Evolutionary conservation across 352 stramenopile genomes (phyloP), one percentile per base, ranked within the genome.

Genomic region (Phytophthora nicotianae): DNA sequence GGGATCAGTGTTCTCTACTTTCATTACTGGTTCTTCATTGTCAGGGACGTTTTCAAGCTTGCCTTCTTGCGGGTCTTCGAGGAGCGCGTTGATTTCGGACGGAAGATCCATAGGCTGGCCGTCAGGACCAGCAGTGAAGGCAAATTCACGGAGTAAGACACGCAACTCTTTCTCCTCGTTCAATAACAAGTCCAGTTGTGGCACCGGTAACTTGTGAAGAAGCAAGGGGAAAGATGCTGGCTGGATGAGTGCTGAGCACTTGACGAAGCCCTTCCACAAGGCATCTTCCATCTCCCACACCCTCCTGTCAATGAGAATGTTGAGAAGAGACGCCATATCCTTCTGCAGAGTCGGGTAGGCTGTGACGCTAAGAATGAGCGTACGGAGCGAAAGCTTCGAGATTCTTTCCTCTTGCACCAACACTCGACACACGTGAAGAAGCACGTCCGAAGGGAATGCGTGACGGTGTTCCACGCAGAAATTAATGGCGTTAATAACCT

Each of bases 211-310:
- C 24, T 64, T 72, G 19, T 78, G 66, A 0, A 89, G 64, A n/a
- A 94, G 65, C 49, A 91, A 46, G 4, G 75, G 67, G 50, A 92
- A 89, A 45, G 81, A 91, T 56, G 81, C 77, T 27, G 85, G 85
- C 52, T 92, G 83, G 26, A 92, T 78, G 9, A 92, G 74, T 8
- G 78, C 85, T 46, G 81, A 68, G 37, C 83, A 89, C 59, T 94
- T 94, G 46, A 94, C 73, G 40, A 91, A 94, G 13, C 83, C 85
- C 37, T 87, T 90, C 85, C 85, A 92, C 37, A 91, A 49, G 14
- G 79, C 79, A 48, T 88, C 81, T 40, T 86, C 79, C 81, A 94
- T 85, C 20, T 84, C 72, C 85, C 85, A 94, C 19, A 91, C 75
- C 7, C 59, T 70, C 19, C 83, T 76, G 16, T 70, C 58, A 21